Evolutionary conservation across 805 yeast species (phyloP).

Genomic region (Lipomyces oligophaga): DNA sequence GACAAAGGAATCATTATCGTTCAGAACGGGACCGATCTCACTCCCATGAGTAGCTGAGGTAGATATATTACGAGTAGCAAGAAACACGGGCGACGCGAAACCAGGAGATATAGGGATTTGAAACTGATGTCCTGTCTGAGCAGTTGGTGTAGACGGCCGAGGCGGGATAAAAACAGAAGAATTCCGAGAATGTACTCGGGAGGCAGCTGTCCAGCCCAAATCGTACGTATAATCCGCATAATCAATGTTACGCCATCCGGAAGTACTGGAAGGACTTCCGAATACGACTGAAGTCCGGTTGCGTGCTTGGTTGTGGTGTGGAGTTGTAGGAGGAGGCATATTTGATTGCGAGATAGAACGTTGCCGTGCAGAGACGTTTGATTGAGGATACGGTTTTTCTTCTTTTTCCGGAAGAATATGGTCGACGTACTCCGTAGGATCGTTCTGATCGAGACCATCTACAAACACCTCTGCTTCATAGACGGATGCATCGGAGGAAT

Average conservation of each 20-base stretch:
- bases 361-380: too few species aligned
- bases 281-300: conserved; percentile 6
- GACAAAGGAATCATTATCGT: conserved; percentile 10
- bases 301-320: conserved; percentile 6
- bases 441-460: conserved; percentile 13
- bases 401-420: conserved; percentile 17
- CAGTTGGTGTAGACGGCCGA: background rate
- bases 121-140: too few species aligned
- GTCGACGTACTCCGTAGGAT: conserved; percentile 2
- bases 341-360: too few species aligned
- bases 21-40: background rate
- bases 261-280: conserved; percentile 10
- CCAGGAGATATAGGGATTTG: too few species aligned
- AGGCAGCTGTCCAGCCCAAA: conserved; percentile 29
- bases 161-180: conserved; percentile 14
- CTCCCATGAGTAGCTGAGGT: too few species aligned
- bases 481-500: conserved; percentile 22
- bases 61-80: conserved; percentile 17
- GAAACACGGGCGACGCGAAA: conserved; percentile 21
- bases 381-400: too few species aligned
- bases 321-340: too few species aligned
- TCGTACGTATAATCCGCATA: conserved; percentile 29
- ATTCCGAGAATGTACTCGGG: conserved; percentile 27
- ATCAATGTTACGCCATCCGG: conserved; percentile 16
- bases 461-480: conserved; percentile 26